Conservation (phyloP, 176 grass and related monocot genomes). For the Eragrostis nindensis region DNA sequence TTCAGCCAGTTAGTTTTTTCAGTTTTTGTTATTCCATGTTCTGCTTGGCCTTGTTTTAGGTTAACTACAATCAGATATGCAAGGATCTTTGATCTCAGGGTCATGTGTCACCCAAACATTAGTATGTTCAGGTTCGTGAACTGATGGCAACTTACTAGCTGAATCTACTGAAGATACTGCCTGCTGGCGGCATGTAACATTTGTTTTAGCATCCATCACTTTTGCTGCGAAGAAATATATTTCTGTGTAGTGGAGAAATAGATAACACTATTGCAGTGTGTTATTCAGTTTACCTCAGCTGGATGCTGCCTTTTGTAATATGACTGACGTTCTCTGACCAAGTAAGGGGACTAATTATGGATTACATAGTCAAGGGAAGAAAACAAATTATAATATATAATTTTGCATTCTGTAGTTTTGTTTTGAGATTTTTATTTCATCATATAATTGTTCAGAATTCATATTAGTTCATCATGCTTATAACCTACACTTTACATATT, state of each 20-base stretch:
- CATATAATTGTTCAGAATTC: not conserved
- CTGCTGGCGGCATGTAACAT: not conserved
- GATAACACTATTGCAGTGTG: not conserved
- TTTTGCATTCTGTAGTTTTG: not conserved
- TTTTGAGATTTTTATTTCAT: not conserved
- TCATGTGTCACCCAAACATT: not conserved
- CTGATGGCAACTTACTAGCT: not conserved
- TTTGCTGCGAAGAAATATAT: not conserved
- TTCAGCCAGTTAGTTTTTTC: not conserved
- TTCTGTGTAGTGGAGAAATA: not conserved
- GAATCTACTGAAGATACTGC: not conserved
- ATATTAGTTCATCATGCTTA: not conserved
- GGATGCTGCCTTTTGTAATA: constrained; percentile 6
- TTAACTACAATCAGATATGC: constrained; percentile 1
- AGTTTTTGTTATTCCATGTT: not conserved
- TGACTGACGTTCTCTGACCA: not conserved
- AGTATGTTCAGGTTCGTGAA: not conserved
- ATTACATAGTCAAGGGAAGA: not conserved
- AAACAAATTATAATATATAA: not conserved
- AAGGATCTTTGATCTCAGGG: not conserved
- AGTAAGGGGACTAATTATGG: not conserved
- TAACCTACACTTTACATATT: not conserved
- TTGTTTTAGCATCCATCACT: not conserved
- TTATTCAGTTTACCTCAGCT: constrained; percentile 8
- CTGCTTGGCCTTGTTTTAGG: not conserved